Conservation (phyloP, 2,329 filamentous ascomycete genomes). For the Penicillium carneum region DNA sequence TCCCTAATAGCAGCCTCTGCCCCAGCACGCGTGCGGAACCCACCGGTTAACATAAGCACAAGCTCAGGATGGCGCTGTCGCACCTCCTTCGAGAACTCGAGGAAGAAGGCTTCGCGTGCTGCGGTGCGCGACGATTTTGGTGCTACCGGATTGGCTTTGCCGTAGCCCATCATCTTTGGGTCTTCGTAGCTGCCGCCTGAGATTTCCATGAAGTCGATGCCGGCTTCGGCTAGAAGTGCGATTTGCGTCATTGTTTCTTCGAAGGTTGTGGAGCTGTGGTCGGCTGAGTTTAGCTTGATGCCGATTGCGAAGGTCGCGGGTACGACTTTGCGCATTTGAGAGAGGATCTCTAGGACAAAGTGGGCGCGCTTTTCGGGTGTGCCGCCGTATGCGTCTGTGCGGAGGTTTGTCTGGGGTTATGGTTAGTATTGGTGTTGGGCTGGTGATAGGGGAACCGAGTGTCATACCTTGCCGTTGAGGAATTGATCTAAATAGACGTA, state of each 20-base stretch:
- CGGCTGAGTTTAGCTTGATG: conserved; percentile 61
- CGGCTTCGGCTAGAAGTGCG: conserved; percentile 50
- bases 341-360: conserved; percentile 57
- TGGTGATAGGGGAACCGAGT: too few relatives aligned
- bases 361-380: conserved; percentile 55
- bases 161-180: conserved; percentile 52
- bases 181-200: conserved; percentile 69
- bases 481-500: conserved; percentile 44
- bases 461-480: conserved; percentile 46
- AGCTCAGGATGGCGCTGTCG: conserved; percentile 56
- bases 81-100: conserved; percentile 67
- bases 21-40: conserved; percentile 63
- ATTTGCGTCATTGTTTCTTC: conserved; percentile 67
- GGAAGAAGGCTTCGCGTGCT: conserved; percentile 71
- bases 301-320: conserved; percentile 55
- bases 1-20: conserved; percentile 59
- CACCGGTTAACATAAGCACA: conserved; percentile 67
- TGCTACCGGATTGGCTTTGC: conserved; percentile 30
- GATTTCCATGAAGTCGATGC: conserved; percentile 72
- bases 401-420: conserved; percentile 51
- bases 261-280: conserved; percentile 50
- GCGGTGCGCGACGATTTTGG: conserved; percentile 55
- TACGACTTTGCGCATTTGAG: conserved; percentile 52
- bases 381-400: conserved; percentile 59
- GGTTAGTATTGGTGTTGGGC: neutral